Evolutionary conservation across 345 rosid species (phyloP), one percentile per base, ranked within the genome.

Genomic region (Arabidopsis arenosa): DNA sequence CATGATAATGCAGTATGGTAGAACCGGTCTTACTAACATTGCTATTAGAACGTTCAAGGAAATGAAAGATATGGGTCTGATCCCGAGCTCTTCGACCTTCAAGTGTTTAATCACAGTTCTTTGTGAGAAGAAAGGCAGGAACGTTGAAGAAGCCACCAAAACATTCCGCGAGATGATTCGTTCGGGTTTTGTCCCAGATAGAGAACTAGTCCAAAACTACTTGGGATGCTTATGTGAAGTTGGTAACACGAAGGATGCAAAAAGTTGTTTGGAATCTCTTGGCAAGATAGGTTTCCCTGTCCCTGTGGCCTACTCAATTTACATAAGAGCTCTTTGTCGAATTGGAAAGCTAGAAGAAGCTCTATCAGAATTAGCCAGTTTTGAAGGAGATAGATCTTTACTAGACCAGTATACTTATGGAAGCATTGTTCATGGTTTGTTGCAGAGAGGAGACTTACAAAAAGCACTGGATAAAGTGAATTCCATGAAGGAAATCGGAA

Each of bases 1-100:
- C 83, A 86, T 93, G 90, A 87, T 89, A 79, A 85, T 93, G 92
- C 90, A 86, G 75, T 91, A 93, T 47, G 98, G 97, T 44, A 84
- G 92, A 78, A 81, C 83, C 3, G 97, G 98, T 70, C 84, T 93
- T 14, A 91, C 98, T 6, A 82, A 91, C 39, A 89, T 89, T 9
- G 93, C 93, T 57, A 63, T 88, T 33, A 80, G 79, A 75, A 74
- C 88, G 52, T 93, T 91, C 63, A 21, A 68, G 33, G 93, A 93
- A 80, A 91, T 93, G 98, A 87, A 89, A 75, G 83, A 77, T 60
- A 77, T 66, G 5, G 81, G 86, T 52, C 80, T 54, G 68, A 58
- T 54, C 7, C 91, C 93, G 5, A 84, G 72, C 4, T 69, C 75
- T 2, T 89, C 93, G 55, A 86, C 90, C 53, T 91, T 86, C 84